Evolutionary conservation across 2,329 filamentous ascomycete species (phyloP).

Genomic region (Phialemonium atrogriseum): DNA sequence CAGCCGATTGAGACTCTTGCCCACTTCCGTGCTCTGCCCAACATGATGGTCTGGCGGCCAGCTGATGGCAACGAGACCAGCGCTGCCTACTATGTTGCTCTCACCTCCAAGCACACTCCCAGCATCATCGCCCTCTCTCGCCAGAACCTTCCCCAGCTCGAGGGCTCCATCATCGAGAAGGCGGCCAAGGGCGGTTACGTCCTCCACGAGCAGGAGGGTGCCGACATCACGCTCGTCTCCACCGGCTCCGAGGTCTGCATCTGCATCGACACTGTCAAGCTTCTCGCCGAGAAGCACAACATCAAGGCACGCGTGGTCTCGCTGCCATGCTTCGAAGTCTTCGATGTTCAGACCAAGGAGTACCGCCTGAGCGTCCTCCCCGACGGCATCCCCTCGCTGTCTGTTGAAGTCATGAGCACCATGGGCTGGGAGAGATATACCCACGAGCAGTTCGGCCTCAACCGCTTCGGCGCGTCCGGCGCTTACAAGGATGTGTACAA

Average conservation of each 20-base stretch:
- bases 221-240: slow-evolving; percentile 81
- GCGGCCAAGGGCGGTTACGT: slow-evolving; percentile 95
- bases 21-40: slow-evolving; percentile 97
- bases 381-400: slow-evolving; percentile 86
- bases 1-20: slow-evolving; percentile 98
- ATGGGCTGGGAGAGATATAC: slow-evolving; percentile 99
- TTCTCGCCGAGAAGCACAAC: slow-evolving; percentile 80
- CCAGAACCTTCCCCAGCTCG: slow-evolving; percentile 96
- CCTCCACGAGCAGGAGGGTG: slow-evolving; percentile 73
- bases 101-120: slow-evolving; percentile 84
- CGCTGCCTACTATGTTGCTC: slow-evolving; percentile 91
- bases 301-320: slow-evolving; percentile 88
- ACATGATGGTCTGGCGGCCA: slow-evolving; percentile 99
- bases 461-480: slow-evolving; percentile 96
- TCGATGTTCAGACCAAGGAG: slow-evolving; percentile 87
- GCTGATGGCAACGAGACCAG: slow-evolving; percentile 98
- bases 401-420: slow-evolving; percentile 93
- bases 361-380: slow-evolving; percentile 91
- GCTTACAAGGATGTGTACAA: slow-evolving; percentile 98
- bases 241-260: slow-evolving; percentile 96
- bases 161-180: slow-evolving; percentile 83
- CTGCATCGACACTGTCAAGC: slow-evolving; percentile 86
- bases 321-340: slow-evolving; percentile 94
- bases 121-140: slow-evolving; percentile 91
- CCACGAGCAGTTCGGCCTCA: slow-evolving; percentile 98